phyloP scores from a whole-genome alignment of 768 basidiomycete genomes.

The Cystofilobasidium macerans region DNA sequence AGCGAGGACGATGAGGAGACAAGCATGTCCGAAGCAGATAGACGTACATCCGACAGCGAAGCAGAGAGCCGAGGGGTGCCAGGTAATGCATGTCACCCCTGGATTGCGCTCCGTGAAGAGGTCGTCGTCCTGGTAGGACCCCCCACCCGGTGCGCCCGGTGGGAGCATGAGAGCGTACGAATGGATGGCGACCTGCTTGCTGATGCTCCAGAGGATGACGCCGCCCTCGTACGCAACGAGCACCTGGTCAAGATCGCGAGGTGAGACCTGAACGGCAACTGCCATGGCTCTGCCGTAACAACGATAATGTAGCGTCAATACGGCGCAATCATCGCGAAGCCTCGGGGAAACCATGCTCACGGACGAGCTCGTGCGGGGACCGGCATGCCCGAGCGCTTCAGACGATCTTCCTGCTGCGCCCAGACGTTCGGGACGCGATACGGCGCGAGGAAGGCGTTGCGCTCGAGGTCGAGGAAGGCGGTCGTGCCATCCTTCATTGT shows the following conservation, averaged over 20 bases:
- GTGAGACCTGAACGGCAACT: conserved; percentile 48
- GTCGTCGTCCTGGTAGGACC: conserved; percentile 48
- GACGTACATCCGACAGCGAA: conserved; percentile 53
- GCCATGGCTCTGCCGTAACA: conserved; percentile 42
- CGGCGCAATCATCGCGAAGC: neutral
- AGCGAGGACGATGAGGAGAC: neutral
- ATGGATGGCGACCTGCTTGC: conserved; percentile 39
- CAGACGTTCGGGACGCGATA: conserved; percentile 67
- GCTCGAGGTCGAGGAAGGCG: conserved; percentile 63
- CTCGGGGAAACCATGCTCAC: conserved; percentile 18
- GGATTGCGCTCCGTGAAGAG: conserved; percentile 61
- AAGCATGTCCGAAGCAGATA: neutral
- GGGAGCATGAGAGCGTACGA: conserved; percentile 60
- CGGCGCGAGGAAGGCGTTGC: conserved; percentile 50
- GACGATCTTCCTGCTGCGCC: conserved; percentile 56
- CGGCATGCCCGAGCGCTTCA: conserved; percentile 41
- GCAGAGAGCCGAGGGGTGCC: conserved; percentile 62
- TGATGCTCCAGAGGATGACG: conserved; percentile 40
- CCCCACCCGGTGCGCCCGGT: conserved; percentile 68
- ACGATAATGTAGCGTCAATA: neutral
- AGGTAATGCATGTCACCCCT: conserved; percentile 56
- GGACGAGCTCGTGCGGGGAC: conserved; percentile 16
- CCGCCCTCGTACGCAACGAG: conserved; percentile 39
- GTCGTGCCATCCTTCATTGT: conserved; percentile 51
- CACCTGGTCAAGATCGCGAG: conserved; percentile 30